These are phyloP conservation scores for Crithidia bombi DNA, from an alignment of 208 protist genomes.

Conservation along the genomic window DNA sequence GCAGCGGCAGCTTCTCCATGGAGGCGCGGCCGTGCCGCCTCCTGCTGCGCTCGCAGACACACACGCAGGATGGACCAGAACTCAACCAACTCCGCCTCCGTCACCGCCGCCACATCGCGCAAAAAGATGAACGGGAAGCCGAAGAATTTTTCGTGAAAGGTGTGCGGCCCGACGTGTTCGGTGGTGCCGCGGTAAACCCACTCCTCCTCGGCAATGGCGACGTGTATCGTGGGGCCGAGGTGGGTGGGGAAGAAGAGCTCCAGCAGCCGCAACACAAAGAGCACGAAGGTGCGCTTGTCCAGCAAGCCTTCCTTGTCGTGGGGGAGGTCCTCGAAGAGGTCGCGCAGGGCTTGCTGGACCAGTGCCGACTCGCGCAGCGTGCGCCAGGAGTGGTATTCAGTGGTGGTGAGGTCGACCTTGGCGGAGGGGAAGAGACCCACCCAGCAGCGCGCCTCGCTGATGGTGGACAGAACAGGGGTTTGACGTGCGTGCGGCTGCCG, in stretches of 20 bases:
- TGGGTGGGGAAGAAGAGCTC: constrained; percentile 84
- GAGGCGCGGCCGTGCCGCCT: neutral
- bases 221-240: constrained; percentile 38
- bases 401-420: constrained; percentile 30
- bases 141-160: constrained; percentile 88
- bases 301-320: constrained; percentile 58
- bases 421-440: constrained; percentile 62
- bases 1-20: neutral
- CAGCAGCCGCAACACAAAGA: constrained; percentile 81
- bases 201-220: constrained; percentile 85
- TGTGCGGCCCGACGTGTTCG: constrained; percentile 67
- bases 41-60: constrained; percentile 57
- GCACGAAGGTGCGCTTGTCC: constrained; percentile 64
- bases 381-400: constrained; percentile 20
- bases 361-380: constrained; percentile 34
- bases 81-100: constrained; percentile 67
- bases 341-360: constrained; percentile 62
- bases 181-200: constrained; percentile 85
- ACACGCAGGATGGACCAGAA: constrained; percentile 82
- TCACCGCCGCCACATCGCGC: constrained; percentile 59
- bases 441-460: constrained; percentile 55
- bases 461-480: constrained; percentile 38
- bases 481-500: constrained; percentile 19
- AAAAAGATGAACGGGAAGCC: constrained; percentile 81
- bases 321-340: constrained; percentile 70